Evolutionary conservation across 345 rosid genomes (phyloP).

Genomic region (Brassica rapa): DNA sequence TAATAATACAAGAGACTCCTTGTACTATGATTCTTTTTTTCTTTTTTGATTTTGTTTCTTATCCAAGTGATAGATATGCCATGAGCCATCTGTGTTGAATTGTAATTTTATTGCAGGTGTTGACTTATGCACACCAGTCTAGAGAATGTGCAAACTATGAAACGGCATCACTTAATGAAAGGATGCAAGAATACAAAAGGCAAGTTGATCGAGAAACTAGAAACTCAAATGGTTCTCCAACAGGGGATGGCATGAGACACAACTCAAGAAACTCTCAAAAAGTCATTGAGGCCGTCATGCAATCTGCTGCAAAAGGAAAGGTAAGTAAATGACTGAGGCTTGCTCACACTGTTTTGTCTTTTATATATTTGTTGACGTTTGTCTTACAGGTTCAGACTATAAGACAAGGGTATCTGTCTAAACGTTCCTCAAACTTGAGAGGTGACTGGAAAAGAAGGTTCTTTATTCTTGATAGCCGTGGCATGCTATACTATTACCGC

Average conservation of each 20-base stretch:
- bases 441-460: slow-evolving; percentile 85
- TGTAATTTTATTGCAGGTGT: slow-evolving; percentile 48
- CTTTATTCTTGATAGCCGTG: slow-evolving; percentile 82
- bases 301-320: slow-evolving; percentile 73
- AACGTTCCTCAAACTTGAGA: slow-evolving; percentile 83
- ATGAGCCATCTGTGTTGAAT: slow-evolving; percentile 3
- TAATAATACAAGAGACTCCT: slow-evolving; percentile 6
- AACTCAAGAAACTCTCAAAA: slow-evolving; percentile 59
- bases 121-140: slow-evolving; percentile 81
- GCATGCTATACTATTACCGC: slow-evolving; percentile 84
- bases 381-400: slow-evolving; percentile 69
- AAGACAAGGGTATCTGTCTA: slow-evolving; percentile 77
- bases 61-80: too few species aligned
- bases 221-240: slow-evolving; percentile 44
- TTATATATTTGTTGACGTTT: too few species aligned
- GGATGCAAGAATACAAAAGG: slow-evolving; percentile 70
- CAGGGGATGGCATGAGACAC: slow-evolving; percentile 46
- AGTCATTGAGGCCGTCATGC: slow-evolving; percentile 78
- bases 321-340: slow-evolving; percentile 29
- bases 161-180: slow-evolving; percentile 70
- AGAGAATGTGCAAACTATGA: slow-evolving; percentile 82
- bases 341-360: too few species aligned
- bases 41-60: too few species aligned
- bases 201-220: slow-evolving; percentile 64
- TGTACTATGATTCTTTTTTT: too few species aligned